Percentiles rank a stretch among this genome's conserved stretches.
Evolutionary conservation across 495 filamentous ascomycete species (phyloP).

Genomic region (Podospora conica): DNA sequence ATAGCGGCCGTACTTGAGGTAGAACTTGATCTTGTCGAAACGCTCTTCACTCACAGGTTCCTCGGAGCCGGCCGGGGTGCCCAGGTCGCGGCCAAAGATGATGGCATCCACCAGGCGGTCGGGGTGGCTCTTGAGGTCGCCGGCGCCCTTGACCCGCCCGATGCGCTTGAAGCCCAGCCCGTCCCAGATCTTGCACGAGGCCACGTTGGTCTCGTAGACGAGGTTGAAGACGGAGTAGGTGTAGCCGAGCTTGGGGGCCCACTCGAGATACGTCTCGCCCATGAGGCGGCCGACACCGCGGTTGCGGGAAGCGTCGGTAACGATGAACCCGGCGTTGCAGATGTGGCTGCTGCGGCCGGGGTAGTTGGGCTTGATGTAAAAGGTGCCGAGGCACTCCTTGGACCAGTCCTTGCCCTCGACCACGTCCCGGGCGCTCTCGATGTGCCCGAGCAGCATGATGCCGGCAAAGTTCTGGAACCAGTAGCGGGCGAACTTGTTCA

Average conservation of each 20-base stretch:
- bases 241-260: slow-evolving; percentile 90
- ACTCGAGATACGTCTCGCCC: slow-evolving; percentile 92
- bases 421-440: slow-evolving; percentile 52
- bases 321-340: slow-evolving; percentile 92
- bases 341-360: slow-evolving; percentile 93
- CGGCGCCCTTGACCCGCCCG: slow-evolving; percentile 81
- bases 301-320: slow-evolving; percentile 84
- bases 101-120: slow-evolving; percentile 86
- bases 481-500: slow-evolving; percentile 73
- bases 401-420: slow-evolving; percentile 74
- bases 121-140: slow-evolving; percentile 74
- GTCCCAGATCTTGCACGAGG: slow-evolving; percentile 94
- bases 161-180: slow-evolving; percentile 97
- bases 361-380: slow-evolving; percentile 97
- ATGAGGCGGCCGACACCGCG: slow-evolving; percentile 85
- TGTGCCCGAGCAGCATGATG: slow-evolving; percentile 84
- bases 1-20: slow-evolving; percentile 92
- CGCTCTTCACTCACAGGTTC: slow-evolving; percentile 92
- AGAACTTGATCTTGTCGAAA: slow-evolving; percentile 97
- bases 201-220: slow-evolving; percentile 95
- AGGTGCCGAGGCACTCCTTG: slow-evolving; percentile 81
- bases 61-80: slow-evolving; percentile 46
- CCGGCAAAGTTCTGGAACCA: slow-evolving; percentile 96
- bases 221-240: slow-evolving; percentile 97
- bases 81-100: slow-evolving; percentile 86